Percentiles rank a stretch among this genome's conserved stretches.
phyloP scores from a whole-genome alignment of 2,329 filamentous ascomycete species.

The Claviceps sp. region DNA sequence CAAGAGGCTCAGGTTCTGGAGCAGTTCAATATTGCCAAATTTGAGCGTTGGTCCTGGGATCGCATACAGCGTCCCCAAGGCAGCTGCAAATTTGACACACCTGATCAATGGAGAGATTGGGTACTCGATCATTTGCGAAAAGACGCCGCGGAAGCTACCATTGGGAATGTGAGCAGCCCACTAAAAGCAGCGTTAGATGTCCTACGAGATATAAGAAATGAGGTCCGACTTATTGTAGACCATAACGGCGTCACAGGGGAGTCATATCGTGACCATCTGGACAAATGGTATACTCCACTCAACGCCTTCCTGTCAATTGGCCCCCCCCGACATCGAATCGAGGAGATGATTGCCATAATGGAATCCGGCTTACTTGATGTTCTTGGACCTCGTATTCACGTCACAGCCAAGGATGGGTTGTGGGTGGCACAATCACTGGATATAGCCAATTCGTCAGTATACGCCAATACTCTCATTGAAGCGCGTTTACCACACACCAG shows the following conservation, averaged over 20 bases:
- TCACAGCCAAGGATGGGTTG: neutral
- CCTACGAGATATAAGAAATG: constrained; percentile 4
- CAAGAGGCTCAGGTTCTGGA: constrained; percentile 2
- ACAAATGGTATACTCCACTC: constrained; percentile 5
- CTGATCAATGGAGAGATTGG: constrained; percentile 1
- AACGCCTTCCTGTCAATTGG: constrained; percentile 5
- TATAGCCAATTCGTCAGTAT: neutral
- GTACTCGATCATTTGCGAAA: neutral
- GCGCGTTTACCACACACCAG: constrained; percentile 1
- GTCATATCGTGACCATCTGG: constrained; percentile 4
- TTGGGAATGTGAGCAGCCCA: constrained; percentile 2
- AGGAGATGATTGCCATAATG: constrained; percentile 5
- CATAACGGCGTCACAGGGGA: constrained; percentile 2
- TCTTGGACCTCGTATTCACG: constrained; percentile 2
- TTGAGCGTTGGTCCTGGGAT: constrained; percentile 5
- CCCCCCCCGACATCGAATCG: constrained; percentile 3
- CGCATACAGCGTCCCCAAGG: constrained; percentile 1
- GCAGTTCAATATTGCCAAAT: constrained; percentile 1
- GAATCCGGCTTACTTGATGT: constrained; percentile 2
- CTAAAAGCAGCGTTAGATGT: constrained; percentile 5
- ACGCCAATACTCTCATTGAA: constrained; percentile 4
- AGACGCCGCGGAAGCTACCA: constrained; percentile 1
- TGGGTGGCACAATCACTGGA: constrained; percentile 2
- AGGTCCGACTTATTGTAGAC: constrained; percentile 5
- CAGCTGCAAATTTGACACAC: neutral